These are phyloP conservation scores for Hibiscus syriacus DNA, from an alignment of 345 rosid genomes.

Conservation along the genomic window DNA sequence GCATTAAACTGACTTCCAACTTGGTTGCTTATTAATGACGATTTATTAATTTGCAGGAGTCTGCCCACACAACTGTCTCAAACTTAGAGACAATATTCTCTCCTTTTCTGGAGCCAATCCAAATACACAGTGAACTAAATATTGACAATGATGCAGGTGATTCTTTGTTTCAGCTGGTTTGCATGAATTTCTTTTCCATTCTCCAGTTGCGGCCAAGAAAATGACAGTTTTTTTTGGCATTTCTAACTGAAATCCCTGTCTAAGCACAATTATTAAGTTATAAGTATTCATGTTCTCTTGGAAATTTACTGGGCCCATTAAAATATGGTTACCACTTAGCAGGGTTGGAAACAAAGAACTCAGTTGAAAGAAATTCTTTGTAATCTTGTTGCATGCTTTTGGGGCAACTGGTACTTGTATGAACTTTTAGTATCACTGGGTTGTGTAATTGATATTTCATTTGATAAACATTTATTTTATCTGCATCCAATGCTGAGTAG, in stretches of 20 bases:
- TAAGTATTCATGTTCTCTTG: not conserved
- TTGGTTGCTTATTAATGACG: not conserved
- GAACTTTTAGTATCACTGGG: not conserved
- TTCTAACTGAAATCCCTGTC: not conserved
- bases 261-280: not conserved
- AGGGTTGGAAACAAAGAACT: not conserved
- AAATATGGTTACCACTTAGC: not conserved
- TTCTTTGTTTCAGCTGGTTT: not conserved
- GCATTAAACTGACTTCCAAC: not conserved
- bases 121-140: constrained; percentile 32
- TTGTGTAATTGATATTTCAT: too few species aligned
- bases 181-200: not conserved
- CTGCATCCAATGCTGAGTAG: not conserved
- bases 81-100: constrained; percentile 78
- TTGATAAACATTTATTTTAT: too few species aligned
- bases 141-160: constrained; percentile 33
- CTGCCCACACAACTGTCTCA: constrained; percentile 28
- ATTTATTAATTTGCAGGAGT: constrained; percentile 32
- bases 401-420: not conserved
- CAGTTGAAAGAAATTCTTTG: not conserved
- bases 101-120: constrained; percentile 49
- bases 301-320: not conserved
- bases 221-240: not conserved
- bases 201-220: not conserved
- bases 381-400: not conserved